Conservation (phyloP, 1,284 basidiomycete species). For the Sparassis latifolia region DNA sequence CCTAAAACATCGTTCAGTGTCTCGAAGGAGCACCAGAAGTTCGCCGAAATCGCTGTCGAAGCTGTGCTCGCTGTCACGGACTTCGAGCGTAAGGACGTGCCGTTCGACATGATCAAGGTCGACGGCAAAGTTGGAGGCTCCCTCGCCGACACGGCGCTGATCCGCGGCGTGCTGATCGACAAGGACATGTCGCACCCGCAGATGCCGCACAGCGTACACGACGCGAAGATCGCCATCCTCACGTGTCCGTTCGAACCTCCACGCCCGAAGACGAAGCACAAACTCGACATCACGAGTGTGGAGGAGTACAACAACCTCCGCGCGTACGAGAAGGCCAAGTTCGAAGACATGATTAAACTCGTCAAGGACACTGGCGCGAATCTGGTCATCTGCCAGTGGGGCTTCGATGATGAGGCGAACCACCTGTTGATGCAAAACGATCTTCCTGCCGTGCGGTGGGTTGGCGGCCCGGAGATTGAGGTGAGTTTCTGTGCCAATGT, state of each 20-base stretch:
- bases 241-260: slow-evolving; percentile 99
- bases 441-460: slow-evolving; percentile 97
- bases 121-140: slow-evolving; percentile 98
- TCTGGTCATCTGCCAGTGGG: slow-evolving; percentile 99
- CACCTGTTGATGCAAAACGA: slow-evolving; percentile 97
- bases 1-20: slow-evolving; percentile 54
- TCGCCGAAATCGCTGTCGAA: slow-evolving; percentile 96
- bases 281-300: slow-evolving; percentile 96
- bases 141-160: slow-evolving; percentile 88
- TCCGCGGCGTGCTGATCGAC: slow-evolving; percentile 96
- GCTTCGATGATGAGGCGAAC: slow-evolving; percentile 99
- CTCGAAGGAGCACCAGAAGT: slow-evolving; percentile 92
- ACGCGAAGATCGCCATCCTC: slow-evolving; percentile 93
- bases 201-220: slow-evolving; percentile 86
- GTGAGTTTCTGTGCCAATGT: slow-evolving; percentile 32
- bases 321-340: slow-evolving; percentile 95
- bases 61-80: slow-evolving; percentile 95
- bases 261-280: slow-evolving; percentile 98
- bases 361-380: slow-evolving; percentile 99
- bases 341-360: slow-evolving; percentile 93
- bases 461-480: slow-evolving; percentile 98
- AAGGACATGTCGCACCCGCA: slow-evolving; percentile 99
- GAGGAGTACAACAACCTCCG: slow-evolving; percentile 96
- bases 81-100: slow-evolving; percentile 89
- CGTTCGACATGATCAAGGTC: slow-evolving; percentile 99